Evolutionary conservation across 139 green algal genomes (phyloP), one percentile per base, ranked within the genome.

Genomic region (Tetradesmus obliquus): DNA sequence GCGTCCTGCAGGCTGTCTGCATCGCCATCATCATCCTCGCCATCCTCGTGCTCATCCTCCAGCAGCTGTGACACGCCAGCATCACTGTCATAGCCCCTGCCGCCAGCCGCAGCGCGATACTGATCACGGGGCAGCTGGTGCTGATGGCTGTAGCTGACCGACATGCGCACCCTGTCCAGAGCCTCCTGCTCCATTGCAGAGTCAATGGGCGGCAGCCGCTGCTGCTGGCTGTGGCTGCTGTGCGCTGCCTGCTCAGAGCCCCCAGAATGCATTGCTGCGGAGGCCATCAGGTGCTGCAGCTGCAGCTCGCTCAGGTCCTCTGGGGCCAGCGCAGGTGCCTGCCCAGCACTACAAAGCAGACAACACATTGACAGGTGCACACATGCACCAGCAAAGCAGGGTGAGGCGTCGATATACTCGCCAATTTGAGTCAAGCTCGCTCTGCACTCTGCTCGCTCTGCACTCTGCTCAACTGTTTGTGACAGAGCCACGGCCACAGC

Each of bases 311-410:
- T 76, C 15, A 24, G 5, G 13, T 71, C 84, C 5, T 51, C n/a
- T 10, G 12, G 12, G 1, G 12, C 79, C 55, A 72, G 24, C 60
- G 20, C 54, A n/a, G 71, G 53, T 19, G 55, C 20, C n/a, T 84
- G 86, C 7, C 69, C 86, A 84, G 53, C 86, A 90, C 86, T 90
- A n/a, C 71, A 89, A 2, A 32, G 51, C 66, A 89, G 62, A 19
- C 60, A 82, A 32, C 85, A 32, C 85, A 82, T 13, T 12, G n/a
- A 88, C 32, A 51, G 10, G 45, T 3, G 66, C 45, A 60, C 9
- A 2, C 82, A 53, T 15, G 54, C 82, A 87, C 13, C 32, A 22
- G 76, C 79, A 84, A 5, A 15, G 79, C 8, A 84, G 4, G 69
- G 69, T 10, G 13, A 72, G 60, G 10, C 60, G 60, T 10, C 60